Conservation (phyloP, 768 basidiomycete species). For the Boletus rufocinnamomeus region DNA sequence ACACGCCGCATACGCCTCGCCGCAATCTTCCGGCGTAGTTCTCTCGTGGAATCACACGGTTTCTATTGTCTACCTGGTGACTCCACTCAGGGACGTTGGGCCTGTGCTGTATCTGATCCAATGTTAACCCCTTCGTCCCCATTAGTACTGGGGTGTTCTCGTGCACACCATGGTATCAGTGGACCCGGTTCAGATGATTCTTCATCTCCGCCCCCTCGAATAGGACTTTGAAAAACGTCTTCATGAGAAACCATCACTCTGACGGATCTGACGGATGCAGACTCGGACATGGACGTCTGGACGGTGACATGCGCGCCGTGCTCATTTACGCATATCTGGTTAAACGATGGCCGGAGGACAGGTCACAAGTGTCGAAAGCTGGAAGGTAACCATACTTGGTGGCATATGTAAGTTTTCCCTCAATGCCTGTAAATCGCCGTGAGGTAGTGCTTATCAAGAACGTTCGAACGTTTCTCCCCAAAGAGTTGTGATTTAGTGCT, state of each 20-base stretch:
- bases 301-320: too few relatives aligned
- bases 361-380: not conserved
- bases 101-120: too few relatives aligned
- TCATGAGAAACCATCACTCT: too few relatives aligned
- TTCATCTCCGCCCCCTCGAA: too few relatives aligned
- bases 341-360: not conserved
- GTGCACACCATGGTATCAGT: not conserved
- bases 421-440: not conserved
- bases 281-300: too few relatives aligned
- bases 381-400: not conserved
- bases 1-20: not conserved
- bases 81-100: not conserved
- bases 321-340: not conserved
- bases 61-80: not conserved
- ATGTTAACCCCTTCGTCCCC: too few relatives aligned
- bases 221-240: too few relatives aligned
- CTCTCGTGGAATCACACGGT: not conserved
- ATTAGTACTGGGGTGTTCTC: not conserved
- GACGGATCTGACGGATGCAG: too few relatives aligned
- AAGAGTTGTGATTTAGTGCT: too few relatives aligned
- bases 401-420: not conserved
- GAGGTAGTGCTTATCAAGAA: not conserved
- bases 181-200: not conserved
- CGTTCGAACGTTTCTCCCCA: not conserved
- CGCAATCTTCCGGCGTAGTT: not conserved